Evolutionary conservation across 768 basidiomycete species (phyloP).

Genomic region (Jaapia argillacea): DNA sequence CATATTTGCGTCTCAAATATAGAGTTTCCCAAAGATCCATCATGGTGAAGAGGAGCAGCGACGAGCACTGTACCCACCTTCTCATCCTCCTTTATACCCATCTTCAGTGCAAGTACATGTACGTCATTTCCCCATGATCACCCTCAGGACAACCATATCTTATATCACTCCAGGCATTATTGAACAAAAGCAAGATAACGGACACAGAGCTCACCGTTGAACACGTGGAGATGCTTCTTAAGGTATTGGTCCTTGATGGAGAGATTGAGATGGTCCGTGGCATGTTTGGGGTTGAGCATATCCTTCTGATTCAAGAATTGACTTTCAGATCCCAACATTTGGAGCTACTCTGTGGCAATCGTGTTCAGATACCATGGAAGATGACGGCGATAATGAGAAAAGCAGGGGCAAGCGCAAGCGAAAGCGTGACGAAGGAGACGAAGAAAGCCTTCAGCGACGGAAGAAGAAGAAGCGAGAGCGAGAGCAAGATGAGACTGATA

Average conservation of each 20-base stretch:
- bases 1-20: too few species aligned
- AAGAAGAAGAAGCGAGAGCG: constrained; percentile 33
- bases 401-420: constrained; percentile 21
- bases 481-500: constrained; percentile 14
- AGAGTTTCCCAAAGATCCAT: constrained; percentile 76
- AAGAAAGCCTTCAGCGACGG: constrained; percentile 24
- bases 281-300: constrained; percentile 4
- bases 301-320: constrained; percentile 4
- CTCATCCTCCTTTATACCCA: too few species aligned
- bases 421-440: constrained; percentile 18
- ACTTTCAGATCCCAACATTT: constrained; percentile 56
- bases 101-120: too few species aligned
- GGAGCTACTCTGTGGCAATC: constrained; percentile 46
- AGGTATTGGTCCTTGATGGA: constrained; percentile 86
- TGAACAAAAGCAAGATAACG: constrained; percentile 70
- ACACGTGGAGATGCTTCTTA: constrained; percentile 87
- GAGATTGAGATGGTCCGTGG: constrained; percentile 72
- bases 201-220: constrained; percentile 76
- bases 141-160: constrained; percentile 75
- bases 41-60: too few species aligned
- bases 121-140: too few species aligned
- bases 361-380: too few species aligned
- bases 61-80: too few species aligned
- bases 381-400: constrained; percentile 20
- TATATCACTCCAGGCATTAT: constrained; percentile 63